Evolutionary conservation across 257 asterid genomes (phyloP), one percentile per base, ranked within the genome.

Genomic region (Nicotiana knightiana): DNA sequence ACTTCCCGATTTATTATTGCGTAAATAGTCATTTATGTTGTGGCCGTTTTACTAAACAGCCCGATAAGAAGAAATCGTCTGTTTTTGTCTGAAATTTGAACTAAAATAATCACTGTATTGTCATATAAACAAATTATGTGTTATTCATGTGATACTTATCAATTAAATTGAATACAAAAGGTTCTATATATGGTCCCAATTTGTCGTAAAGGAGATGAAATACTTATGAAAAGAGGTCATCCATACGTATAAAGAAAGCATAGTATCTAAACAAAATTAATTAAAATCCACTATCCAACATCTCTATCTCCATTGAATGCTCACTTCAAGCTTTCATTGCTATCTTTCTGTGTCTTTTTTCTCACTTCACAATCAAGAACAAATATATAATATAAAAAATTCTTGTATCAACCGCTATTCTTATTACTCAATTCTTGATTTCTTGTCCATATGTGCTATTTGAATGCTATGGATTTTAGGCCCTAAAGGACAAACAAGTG

Each of bases 211-310:
- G 61, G 11, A 5, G 59, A 48, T 21, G 4, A 53, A 53, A 13
- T 1, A 53, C 5, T 12, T 11, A 13, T 13, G 58, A 48, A 48
- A 11, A 71, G 18, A 46, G 58, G 35, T 32, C 13, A n/a, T 48
- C 21, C 59, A 70, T 70, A 73, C 79, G 62, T 46, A 73, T 13
- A 73, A 73, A 46, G 3, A 73, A 48, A 73, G 79, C 79, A 73
- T 73, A 73, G 62, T 73, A 73, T 73, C 39, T 24, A 46, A 70
- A 11, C 12, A 5, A 48, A 10, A 24, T 48, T 4, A 46, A 73
- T 73, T 73, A 6, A 48, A 73, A 71, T 33, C 61, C 62, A 46
- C 61, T 48, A 12, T 11, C 18, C 58, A 58, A 18, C 64, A 18
- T 58, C 64, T 58, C 55, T 15, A 9, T 61, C 24, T 73, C 12